phyloP scores from a whole-genome alignment of 139 green algal genomes.

The Yamagishiella unicocca region DNA sequence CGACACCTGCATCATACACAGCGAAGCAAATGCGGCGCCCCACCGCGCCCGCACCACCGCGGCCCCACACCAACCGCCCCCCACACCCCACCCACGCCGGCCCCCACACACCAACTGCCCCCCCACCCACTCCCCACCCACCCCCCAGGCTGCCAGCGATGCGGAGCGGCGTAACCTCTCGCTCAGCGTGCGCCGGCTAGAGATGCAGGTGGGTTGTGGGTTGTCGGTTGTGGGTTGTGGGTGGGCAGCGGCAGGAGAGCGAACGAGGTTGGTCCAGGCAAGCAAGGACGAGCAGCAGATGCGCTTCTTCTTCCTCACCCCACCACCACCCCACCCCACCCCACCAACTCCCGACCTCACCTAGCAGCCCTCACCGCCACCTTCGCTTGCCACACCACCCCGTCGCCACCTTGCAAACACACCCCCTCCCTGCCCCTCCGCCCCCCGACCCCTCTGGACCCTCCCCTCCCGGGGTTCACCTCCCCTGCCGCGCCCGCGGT shows the following conservation, averaged over 20 bases:
- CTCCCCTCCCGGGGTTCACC: too few relatives aligned
- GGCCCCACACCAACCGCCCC: neutral
- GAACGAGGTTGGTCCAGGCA: neutral
- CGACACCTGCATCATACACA: too few relatives aligned
- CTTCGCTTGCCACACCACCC: neutral
- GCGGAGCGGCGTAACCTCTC: neutral
- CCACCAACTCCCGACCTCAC: neutral
- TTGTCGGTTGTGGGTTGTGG: neutral
- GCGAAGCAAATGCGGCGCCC: too few relatives aligned
- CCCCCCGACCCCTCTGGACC: neutral
- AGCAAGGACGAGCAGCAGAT: neutral
- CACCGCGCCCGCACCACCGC: too few relatives aligned
- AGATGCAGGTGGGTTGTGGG: slow-evolving; percentile 19
- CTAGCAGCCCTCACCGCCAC: too few relatives aligned
- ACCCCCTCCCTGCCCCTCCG: neutral
- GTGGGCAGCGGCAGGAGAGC: neutral
- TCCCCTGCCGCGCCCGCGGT: too few relatives aligned
- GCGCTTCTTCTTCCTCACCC: neutral
- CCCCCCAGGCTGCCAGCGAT: neutral
- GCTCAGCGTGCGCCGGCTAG: neutral
- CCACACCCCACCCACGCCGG: neutral
- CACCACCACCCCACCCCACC: neutral
- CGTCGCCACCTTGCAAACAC: neutral
- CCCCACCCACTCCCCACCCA: neutral
- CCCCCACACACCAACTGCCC: neutral